Evolutionary conservation across 257 asterid genomes (phyloP), one percentile per base, ranked within the genome.

Genomic region (Solanum gracilifrons): DNA sequence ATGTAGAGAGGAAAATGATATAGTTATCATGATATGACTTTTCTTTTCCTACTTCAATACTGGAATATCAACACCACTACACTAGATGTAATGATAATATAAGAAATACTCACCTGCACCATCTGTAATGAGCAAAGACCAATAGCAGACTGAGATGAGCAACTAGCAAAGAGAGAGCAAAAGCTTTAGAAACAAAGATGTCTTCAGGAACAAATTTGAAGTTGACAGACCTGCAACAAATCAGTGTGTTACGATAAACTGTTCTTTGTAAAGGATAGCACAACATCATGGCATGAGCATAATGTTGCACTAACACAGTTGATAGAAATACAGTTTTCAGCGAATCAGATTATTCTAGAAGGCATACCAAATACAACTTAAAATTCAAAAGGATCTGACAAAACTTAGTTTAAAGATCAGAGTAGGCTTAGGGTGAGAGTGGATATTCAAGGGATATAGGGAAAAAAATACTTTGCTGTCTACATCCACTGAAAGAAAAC

Each of bases 161-260:
- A 20, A 43, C 92, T 90, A 91, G 89, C 60, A 92, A 85, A 31
- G 88, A 80, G 41, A 92, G 69, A 21, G 93, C 92, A 83, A 92
- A 90, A 85, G 87, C 88, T 79, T 88, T 90, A 2, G 94, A 92
- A 62, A 91, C 88, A 87, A 92, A 92, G 68, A 91, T 84, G 32
- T 88, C 84, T 86, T 92, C 93, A 32, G 93, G 94, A 89, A 92
- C 89, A 87, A 92, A 92, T 91, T 91, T 92, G 91, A 92, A 92
- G 89, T 92, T 92, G 76, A 92, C 94, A 36, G 94, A 92, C 94
- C 94, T 92, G 84, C 46, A 86, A 86, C 35, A 86, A 73, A 33
- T 27, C 33, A 33, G 82, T 18, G 80, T 33, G 84, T 43, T 80
- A 46, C 1, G 18, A 46, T 80, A 16, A 80, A 29, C 39, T 27